Percentiles rank a stretch among this genome's conserved stretches.
Conservation (phyloP, 73 alveolate species). For the Symbiodinium pilosum region DNA sequence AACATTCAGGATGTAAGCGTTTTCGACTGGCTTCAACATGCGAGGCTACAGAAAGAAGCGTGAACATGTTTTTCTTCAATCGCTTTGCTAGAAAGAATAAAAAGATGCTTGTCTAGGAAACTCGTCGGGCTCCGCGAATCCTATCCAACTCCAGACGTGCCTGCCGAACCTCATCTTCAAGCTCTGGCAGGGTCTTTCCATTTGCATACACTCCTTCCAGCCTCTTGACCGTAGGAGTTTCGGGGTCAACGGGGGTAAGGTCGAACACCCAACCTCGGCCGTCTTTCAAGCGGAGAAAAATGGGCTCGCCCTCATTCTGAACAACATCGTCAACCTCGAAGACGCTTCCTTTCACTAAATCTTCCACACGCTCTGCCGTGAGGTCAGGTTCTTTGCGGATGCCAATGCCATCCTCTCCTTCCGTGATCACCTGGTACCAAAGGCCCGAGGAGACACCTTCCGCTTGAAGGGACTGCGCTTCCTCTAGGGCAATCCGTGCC, state of each 20-base stretch:
- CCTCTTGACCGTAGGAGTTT: conserved; percentile 75
- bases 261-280: conserved; percentile 94
- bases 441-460: conserved; percentile 68
- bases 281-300: conserved; percentile 53
- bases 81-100: neutral
- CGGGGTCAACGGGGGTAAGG: conserved; percentile 78
- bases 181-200: conserved; percentile 52
- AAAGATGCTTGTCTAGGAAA: neutral
- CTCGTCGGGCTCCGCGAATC: conserved; percentile 48
- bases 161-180: conserved; percentile 56
- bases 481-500: conserved; percentile 52
- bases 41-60: too few relatives aligned
- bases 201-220: conserved; percentile 44
- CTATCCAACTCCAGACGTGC: conserved; percentile 34
- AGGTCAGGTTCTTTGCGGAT: conserved; percentile 60
- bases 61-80: too few relatives aligned
- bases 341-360: conserved; percentile 47
- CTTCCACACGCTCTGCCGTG: conserved; percentile 67
- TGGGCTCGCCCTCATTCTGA: conserved; percentile 55
- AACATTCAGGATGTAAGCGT: neutral
- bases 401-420: conserved; percentile 84
- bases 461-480: conserved; percentile 37
- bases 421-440: conserved; percentile 82
- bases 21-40: too few relatives aligned
- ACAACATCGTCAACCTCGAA: conserved; percentile 79